phyloP scores from a whole-genome alignment of 1,284 basidiomycete species.

The Austroboletus rostrupii region DNA sequence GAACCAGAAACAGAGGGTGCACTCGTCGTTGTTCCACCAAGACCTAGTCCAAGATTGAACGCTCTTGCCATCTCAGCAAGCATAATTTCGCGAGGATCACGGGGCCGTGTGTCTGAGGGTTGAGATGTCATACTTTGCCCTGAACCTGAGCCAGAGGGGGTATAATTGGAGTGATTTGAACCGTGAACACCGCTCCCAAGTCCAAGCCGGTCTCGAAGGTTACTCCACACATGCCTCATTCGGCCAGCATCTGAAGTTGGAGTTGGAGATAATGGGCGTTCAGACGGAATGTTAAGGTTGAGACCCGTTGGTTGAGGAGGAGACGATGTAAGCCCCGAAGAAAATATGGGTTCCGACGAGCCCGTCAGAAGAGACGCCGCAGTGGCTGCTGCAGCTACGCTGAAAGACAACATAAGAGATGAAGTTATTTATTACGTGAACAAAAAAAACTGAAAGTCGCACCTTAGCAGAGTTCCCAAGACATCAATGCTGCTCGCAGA shows the following conservation, averaged over 20 bases:
- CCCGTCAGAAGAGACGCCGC: conserved; percentile 69
- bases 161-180: conserved; percentile 16
- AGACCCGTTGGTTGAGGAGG: conserved; percentile 12
- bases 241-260: conserved; percentile 46
- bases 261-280: conserved; percentile 46
- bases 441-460: conserved; percentile 14
- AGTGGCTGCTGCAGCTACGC: conserved; percentile 77
- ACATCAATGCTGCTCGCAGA: conserved; percentile 75
- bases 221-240: conserved; percentile 60
- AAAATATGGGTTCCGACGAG: conserved; percentile 55
- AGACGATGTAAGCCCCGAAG: conserved; percentile 42
- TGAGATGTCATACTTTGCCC: conserved; percentile 17
- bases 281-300: conserved; percentile 22
- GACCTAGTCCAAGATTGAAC: conserved; percentile 65
- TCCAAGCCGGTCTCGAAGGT: conserved; percentile 60
- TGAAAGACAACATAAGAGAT: conserved; percentile 24
- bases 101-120: conserved; percentile 24
- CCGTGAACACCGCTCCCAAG: conserved; percentile 31
- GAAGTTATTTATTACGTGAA: neutral
- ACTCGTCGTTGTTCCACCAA: conserved; percentile 29
- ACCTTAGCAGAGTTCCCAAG: conserved; percentile 77
- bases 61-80: conserved; percentile 73
- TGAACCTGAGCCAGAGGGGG: conserved; percentile 1
- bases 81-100: conserved; percentile 59
- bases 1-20: conserved; percentile 4